Evolutionary conservation across 2,329 filamentous ascomycete genomes (phyloP), one percentile per base, ranked within the genome.

Genomic region (Phaeoacremonium minimum): DNA sequence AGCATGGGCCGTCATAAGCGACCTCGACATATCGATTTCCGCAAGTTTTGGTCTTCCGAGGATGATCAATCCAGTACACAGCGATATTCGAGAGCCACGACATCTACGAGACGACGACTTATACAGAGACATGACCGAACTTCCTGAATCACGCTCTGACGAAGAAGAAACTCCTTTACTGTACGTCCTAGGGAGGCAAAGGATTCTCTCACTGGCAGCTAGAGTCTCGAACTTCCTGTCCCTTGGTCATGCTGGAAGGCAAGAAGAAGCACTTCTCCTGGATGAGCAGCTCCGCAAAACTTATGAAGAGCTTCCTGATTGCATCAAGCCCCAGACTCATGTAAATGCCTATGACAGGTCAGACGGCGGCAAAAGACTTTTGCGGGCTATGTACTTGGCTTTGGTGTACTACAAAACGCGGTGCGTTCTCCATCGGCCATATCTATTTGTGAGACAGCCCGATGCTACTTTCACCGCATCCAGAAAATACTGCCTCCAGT

Each of bases 1-100:
- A 14, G 57, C 57, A 3, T 75, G 72, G 68, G 69, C 67, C 43
- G 22, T 26, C 22, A 26, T 26, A 9, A 9, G 9, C 22, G 22
- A 26, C 9, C 22, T 26, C 22, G 22, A 26, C 4, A 49, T 45
- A 28, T 45, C 41, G n/a, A 42, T 46, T 33, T 44, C 53, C 2
- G 32, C 31, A 37, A 47, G 55, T 15, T 47, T 46, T 12, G 28
- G 30, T 26, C 22, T 26, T n/a, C 22, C 22, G 9, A 9, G 22
- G 22, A 26, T 26, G 22, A 26, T 26, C 22, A 26, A 26, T n/a
- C 22, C 22, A n/a, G n/a, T 9, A n/a, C 22, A 26, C n/a, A 9
- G 22, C 22, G 22, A 26, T n/a, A n/a, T 26, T n/a, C 9, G n/a
- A 9, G 9, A 9, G 9, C 22, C 22, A 9, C 9, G 22, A n/a